Conservation (phyloP, 441 rosid species). For the Omphalea diandra region DNA sequence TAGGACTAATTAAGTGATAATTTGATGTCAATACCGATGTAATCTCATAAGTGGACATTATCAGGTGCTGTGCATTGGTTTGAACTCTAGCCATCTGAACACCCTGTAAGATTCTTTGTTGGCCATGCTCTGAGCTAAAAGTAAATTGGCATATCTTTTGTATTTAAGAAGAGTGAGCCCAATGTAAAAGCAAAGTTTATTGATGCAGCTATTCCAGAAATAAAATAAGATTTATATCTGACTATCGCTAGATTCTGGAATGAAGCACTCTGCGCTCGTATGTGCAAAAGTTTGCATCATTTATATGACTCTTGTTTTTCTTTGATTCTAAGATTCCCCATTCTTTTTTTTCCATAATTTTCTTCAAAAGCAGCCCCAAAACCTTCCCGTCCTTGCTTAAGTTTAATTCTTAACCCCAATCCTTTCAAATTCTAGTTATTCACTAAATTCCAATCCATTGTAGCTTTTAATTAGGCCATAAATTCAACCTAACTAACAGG, state of each 20-base stretch:
- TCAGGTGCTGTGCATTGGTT: neutral
- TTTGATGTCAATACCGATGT: neutral
- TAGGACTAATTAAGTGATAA: neutral
- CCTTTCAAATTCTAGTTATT: too few relatives aligned
- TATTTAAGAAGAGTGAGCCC: neutral
- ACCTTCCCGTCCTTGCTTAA: too few relatives aligned
- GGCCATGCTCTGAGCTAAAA: too few relatives aligned
- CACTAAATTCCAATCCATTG: too few relatives aligned
- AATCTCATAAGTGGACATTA: neutral
- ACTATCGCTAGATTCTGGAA: conserved; percentile 1
- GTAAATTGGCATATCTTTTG: neutral
- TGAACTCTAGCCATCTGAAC: neutral
- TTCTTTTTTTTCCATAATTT: neutral
- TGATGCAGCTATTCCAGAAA: neutral
- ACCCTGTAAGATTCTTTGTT: too few relatives aligned
- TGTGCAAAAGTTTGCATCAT: neutral
- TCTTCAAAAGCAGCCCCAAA: too few relatives aligned
- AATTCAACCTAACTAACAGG: too few relatives aligned
- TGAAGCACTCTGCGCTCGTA: neutral
- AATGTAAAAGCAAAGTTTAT: neutral
- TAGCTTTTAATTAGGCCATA: too few relatives aligned
- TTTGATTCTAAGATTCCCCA: neutral
- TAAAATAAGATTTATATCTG: neutral
- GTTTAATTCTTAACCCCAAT: too few relatives aligned
- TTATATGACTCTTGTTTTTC: neutral